Conservation (phyloP, 352 stramenopile species). For the Globisporangium paddicum region DNA sequence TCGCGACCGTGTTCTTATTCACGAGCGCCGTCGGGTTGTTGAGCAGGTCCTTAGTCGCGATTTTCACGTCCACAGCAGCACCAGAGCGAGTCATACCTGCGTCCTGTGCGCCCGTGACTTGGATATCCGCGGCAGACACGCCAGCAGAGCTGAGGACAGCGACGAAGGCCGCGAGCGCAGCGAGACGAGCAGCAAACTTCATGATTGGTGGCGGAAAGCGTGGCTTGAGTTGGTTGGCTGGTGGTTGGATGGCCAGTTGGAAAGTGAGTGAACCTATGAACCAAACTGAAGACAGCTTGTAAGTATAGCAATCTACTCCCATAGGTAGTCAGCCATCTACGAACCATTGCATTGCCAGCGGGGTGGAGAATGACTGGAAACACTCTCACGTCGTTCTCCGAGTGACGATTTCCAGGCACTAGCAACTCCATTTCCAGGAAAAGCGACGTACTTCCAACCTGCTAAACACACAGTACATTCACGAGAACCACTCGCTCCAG, state of each 20-base stretch:
- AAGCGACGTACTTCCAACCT: too few species aligned
- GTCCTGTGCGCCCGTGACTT: neutral
- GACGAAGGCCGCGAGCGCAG: neutral
- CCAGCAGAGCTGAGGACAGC: neutral
- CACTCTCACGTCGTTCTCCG: neutral
- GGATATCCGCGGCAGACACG: neutral
- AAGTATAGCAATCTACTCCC: neutral
- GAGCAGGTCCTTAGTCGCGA: slow-evolving; percentile 19
- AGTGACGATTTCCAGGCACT: neutral
- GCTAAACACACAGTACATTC: too few species aligned
- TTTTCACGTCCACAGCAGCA: neutral
- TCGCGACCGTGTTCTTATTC: slow-evolving; percentile 39
- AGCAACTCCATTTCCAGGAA: neutral
- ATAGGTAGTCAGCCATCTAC: neutral
- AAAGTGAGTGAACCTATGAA: neutral
- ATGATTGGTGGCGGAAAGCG: neutral
- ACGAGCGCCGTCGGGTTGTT: slow-evolving; percentile 24
- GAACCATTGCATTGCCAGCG: neutral
- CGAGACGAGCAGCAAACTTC: neutral
- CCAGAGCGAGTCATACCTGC: neutral
- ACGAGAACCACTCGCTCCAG: too few species aligned
- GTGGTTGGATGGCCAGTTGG: neutral
- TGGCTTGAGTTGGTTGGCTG: neutral
- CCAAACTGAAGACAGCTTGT: neutral
- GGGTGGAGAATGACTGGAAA: neutral